These are phyloP conservation scores for Podospora australis DNA, from an alignment of 495 filamentous ascomycete genomes.

Conservation along the genomic window DNA sequence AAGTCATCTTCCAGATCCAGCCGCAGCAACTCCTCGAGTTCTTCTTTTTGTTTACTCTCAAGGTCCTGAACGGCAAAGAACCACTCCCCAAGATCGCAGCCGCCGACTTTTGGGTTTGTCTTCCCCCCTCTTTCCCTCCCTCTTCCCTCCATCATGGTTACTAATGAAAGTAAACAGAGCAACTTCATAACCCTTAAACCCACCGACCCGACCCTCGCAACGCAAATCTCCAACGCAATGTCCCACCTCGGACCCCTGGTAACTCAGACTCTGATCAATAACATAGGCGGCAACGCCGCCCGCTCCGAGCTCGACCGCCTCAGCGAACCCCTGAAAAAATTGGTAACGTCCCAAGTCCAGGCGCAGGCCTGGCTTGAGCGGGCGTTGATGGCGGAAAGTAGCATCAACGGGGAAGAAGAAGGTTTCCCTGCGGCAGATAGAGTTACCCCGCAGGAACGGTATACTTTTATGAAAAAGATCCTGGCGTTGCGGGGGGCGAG, in stretches of 20 bases:
- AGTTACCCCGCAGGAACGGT: constrained; percentile 56
- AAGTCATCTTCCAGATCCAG: constrained; percentile 48
- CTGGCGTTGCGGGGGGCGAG: constrained; percentile 34
- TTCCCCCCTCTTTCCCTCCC: neutral
- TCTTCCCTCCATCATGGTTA: constrained; percentile 12
- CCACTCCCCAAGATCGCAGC: constrained; percentile 75
- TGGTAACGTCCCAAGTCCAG: constrained; percentile 58
- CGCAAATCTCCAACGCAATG: constrained; percentile 47
- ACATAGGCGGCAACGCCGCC: constrained; percentile 65
- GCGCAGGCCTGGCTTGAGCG: constrained; percentile 56
- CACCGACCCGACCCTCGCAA: constrained; percentile 34
- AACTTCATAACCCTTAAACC: constrained; percentile 41
- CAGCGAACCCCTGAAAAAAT: constrained; percentile 68
- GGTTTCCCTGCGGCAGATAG: constrained; percentile 54
- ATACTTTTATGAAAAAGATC: constrained; percentile 52
- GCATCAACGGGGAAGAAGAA: constrained; percentile 29
- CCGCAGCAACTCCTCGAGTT: constrained; percentile 50
- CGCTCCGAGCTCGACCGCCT: constrained; percentile 74
- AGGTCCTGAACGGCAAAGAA: constrained; percentile 64
- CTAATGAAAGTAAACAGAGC: constrained; percentile 24
- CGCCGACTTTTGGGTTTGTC: constrained; percentile 70
- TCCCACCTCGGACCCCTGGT: constrained; percentile 54
- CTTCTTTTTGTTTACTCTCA: constrained; percentile 71
- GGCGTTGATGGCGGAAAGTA: constrained; percentile 39
- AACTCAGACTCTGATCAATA: constrained; percentile 53